phyloP scores from a whole-genome alignment of 352 stramenopile genomes.

The Blastocystis sp. region DNA sequence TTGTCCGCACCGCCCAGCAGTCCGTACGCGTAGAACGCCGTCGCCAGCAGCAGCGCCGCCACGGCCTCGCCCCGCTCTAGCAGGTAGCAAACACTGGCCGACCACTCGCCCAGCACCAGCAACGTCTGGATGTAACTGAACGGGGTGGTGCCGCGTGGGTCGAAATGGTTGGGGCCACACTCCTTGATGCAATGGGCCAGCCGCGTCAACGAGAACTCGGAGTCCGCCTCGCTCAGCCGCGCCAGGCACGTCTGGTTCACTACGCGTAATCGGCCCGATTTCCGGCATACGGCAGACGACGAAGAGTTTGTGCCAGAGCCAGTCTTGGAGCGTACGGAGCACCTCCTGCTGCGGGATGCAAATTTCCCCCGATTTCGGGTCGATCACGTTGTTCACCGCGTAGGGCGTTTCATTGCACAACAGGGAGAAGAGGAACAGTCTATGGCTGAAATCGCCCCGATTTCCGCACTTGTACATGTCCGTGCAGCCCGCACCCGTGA shows the following conservation, averaged over 20 bases:
- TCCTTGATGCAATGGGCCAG: slow-evolving; percentile 12
- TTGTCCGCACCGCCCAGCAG: not conserved
- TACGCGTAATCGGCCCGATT: not conserved
- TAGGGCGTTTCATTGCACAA: slow-evolving; percentile 33
- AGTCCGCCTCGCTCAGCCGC: not conserved
- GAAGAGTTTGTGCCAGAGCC: slow-evolving; percentile 53
- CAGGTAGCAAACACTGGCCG: slow-evolving; percentile 6
- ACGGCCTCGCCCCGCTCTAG: not conserved
- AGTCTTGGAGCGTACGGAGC: slow-evolving; percentile 35
- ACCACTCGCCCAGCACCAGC: not conserved
- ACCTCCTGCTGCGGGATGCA: slow-evolving; percentile 23
- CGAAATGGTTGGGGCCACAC: slow-evolving; percentile 42
- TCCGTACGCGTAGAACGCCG: slow-evolving; percentile 11
- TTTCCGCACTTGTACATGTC: slow-evolving; percentile 31
- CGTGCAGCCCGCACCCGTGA: not conserved
- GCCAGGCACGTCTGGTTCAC: not conserved
- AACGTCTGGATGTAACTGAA: slow-evolving; percentile 40
- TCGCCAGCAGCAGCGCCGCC: not conserved
- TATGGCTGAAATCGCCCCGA: not conserved
- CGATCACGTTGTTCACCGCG: not conserved
- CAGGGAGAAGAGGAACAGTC: slow-evolving; percentile 34
- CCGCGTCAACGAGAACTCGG: slow-evolving; percentile 1
- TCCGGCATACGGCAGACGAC: slow-evolving; percentile 11
- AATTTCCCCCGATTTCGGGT: not conserved
- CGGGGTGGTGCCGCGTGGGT: not conserved